Conservation (phyloP, 2,329 filamentous ascomycete species). For the Colletotrichum tamarilloi region DNA sequence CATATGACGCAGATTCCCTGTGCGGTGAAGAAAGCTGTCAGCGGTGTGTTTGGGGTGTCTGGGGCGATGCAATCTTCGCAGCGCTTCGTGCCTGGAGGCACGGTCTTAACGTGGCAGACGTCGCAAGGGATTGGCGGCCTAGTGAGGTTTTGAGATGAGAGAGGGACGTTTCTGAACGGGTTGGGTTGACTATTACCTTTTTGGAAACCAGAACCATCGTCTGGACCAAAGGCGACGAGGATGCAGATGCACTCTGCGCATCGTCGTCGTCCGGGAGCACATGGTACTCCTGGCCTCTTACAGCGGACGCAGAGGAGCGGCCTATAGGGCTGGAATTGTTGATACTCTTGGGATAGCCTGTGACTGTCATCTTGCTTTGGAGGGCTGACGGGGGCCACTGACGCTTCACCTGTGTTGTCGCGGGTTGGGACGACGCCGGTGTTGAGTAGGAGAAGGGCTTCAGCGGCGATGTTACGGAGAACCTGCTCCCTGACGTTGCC, state of each 20-base stretch:
- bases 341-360: not conserved
- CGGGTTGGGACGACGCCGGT: not conserved
- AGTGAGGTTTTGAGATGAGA: not conserved
- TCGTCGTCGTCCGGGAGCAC: slow-evolving; percentile 3
- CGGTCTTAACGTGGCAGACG: not conserved
- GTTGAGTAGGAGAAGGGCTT: not conserved
- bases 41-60: not conserved
- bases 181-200: not conserved
- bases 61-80: not conserved
- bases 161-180: not conserved
- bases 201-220: not conserved
- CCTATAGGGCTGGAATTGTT: not conserved
- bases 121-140: not conserved
- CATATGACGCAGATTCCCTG: slow-evolving; percentile 10
- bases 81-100: not conserved
- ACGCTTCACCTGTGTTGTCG: not conserved
- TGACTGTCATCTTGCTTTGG: not conserved
- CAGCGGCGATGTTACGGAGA: not conserved
- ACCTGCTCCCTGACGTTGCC: not conserved
- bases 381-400: not conserved
- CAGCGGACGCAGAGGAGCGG: not conserved
- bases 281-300: not conserved
- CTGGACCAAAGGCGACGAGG: slow-evolving; percentile 1
- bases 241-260: slow-evolving; percentile 8
- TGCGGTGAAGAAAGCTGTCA: not conserved